phyloP scores from a whole-genome alignment of 1,284 basidiomycete genomes.

The Pyrrhoderma noxium region DNA sequence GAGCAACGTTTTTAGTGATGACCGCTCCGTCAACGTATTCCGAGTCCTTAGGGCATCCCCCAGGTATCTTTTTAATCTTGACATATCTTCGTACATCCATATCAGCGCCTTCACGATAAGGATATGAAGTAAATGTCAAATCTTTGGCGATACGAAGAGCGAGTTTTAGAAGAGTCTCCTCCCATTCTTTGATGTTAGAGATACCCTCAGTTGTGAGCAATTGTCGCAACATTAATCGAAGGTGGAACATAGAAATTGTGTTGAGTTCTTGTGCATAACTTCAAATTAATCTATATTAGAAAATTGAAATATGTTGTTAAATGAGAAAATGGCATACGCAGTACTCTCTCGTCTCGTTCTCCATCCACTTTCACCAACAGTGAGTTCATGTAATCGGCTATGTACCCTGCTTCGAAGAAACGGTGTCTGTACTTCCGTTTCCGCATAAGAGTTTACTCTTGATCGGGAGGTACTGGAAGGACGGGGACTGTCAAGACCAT shows the following conservation, averaged over 20 bases:
- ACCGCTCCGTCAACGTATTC: slow-evolving; percentile 97
- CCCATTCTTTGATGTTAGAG: slow-evolving; percentile 78
- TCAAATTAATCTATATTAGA: slow-evolving; percentile 12
- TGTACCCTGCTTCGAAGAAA: slow-evolving; percentile 78
- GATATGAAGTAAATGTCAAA: slow-evolving; percentile 66
- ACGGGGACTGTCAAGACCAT: slow-evolving; percentile 49
- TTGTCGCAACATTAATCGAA: slow-evolving; percentile 84
- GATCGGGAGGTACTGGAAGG: slow-evolving; percentile 42
- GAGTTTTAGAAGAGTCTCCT: slow-evolving; percentile 73
- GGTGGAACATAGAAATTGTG: slow-evolving; percentile 77
- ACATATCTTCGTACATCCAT: slow-evolving; percentile 95
- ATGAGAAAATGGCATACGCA: slow-evolving; percentile 44
- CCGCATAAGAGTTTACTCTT: slow-evolving; percentile 59
- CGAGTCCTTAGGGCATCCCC: slow-evolving; percentile 85
- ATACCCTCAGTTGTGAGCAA: slow-evolving; percentile 74
- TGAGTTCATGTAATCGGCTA: slow-evolving; percentile 57
- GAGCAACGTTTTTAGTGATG: slow-evolving; percentile 96
- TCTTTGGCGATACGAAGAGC: slow-evolving; percentile 73
- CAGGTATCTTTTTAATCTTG: slow-evolving; percentile 98
- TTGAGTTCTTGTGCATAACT: slow-evolving; percentile 80
- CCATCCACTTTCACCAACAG: slow-evolving; percentile 63
- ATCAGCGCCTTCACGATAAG: slow-evolving; percentile 77
- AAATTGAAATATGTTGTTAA: neutral
- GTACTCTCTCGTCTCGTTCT: slow-evolving; percentile 74
- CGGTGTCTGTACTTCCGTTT: slow-evolving; percentile 61